phyloP scores from a whole-genome alignment of 2,329 filamentous ascomycete genomes.

The Byssothecium circinans region DNA sequence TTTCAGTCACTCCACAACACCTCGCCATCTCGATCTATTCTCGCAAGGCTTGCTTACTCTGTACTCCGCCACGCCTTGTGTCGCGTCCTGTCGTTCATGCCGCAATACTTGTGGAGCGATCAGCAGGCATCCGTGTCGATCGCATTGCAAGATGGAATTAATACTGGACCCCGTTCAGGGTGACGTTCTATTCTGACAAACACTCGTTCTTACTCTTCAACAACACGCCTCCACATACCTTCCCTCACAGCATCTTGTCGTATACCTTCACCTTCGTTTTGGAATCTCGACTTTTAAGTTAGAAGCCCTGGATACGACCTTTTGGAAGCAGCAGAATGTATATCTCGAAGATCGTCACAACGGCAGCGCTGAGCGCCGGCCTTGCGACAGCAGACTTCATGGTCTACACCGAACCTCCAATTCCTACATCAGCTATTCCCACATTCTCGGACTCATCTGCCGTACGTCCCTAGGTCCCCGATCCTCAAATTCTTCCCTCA shows the following conservation, averaged over 20 bases:
- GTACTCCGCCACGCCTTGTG: neutral
- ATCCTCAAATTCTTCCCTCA: neutral
- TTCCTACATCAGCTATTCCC: slow-evolving; percentile 30
- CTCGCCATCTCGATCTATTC: too few species aligned
- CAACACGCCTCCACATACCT: neutral
- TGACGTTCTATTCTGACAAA: neutral
- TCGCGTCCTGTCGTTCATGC: neutral
- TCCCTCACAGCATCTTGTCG: neutral
- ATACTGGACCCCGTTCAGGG: too few species aligned
- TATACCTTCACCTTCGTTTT: neutral
- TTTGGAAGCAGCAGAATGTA: slow-evolving; percentile 2
- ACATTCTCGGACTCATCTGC: slow-evolving; percentile 25
- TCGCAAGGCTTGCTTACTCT: too few species aligned
- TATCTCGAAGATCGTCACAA: neutral
- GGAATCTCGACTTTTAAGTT: neutral
- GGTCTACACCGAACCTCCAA: slow-evolving; percentile 35
- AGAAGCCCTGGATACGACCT: neutral
- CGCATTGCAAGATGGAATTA: neutral
- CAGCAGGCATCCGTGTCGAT: neutral
- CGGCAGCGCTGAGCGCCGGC: slow-evolving; percentile 10
- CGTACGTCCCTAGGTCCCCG: slow-evolving; percentile 9
- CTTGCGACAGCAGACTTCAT: slow-evolving; percentile 32
- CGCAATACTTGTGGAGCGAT: neutral
- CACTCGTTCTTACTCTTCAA: too few species aligned
- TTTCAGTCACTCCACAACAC: neutral